A percentile compares a stretch with the other conserved stretches of the same genome.
Conservation (phyloP, 2,329 filamentous ascomycete genomes). For the Juglanconis oblonga region DNA sequence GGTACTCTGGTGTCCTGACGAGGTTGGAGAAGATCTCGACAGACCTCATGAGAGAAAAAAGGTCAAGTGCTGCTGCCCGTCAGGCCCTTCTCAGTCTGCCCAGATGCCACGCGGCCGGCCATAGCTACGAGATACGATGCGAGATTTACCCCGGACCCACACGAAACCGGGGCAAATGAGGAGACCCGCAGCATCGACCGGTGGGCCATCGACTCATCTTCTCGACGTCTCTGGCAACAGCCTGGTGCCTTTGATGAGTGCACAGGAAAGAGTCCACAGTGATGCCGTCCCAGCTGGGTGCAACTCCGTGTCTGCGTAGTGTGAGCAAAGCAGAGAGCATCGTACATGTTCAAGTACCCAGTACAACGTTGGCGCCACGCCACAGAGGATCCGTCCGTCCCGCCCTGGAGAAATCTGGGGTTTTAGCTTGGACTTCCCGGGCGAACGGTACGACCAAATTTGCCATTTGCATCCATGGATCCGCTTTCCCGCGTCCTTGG, state of each 20-base stretch:
- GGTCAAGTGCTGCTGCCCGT: too few relatives aligned
- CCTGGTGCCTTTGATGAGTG: not conserved
- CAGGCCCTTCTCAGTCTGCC: too few relatives aligned
- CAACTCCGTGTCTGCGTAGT: too few relatives aligned
- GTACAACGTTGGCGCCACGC: not conserved
- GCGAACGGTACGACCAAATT: slow-evolving; percentile 12
- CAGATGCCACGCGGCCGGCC: too few relatives aligned
- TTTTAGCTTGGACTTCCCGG: slow-evolving; percentile 14
- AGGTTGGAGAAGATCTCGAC: too few relatives aligned
- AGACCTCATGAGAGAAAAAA: too few relatives aligned
- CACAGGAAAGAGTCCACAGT: too few relatives aligned
- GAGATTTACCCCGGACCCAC: not conserved
- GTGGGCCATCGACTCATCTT: not conserved
- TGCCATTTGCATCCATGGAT: not conserved
- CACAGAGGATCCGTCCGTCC: not conserved
- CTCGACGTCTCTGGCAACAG: not conserved
- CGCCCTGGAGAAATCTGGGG: slow-evolving; percentile 16
- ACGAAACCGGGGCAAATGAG: not conserved
- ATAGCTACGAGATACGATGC: not conserved
- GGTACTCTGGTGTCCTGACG: too few relatives aligned
- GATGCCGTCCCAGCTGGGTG: too few relatives aligned
- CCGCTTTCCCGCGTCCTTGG: too few relatives aligned
- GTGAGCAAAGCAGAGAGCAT: too few relatives aligned
- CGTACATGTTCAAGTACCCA: too few relatives aligned
- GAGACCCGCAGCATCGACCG: not conserved